These are phyloP conservation scores for Solanum raphanifolium DNA, from an alignment of 257 asterid species.

Conservation along the genomic window DNA sequence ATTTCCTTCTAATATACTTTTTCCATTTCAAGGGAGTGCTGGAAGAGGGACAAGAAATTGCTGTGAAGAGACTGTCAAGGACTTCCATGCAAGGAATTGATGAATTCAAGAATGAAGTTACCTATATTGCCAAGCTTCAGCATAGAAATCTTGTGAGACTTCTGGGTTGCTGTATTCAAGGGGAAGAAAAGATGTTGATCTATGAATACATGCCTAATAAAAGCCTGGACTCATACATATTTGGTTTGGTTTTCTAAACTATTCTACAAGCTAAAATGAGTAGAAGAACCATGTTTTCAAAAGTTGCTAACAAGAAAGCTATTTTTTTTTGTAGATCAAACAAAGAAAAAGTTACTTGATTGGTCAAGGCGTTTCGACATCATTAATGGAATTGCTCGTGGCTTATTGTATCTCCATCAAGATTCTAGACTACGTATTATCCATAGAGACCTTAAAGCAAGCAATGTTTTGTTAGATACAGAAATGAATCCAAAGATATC, in stretches of 20 bases:
- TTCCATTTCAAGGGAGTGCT: constrained; percentile 8
- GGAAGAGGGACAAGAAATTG: constrained; percentile 18
- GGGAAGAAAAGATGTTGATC: not conserved
- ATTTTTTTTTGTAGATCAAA: constrained; percentile 3
- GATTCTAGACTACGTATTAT: constrained; percentile 23
- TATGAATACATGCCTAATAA: constrained; percentile 2
- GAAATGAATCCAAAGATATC: constrained; percentile 28
- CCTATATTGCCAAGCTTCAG: constrained; percentile 19
- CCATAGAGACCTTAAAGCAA: constrained; percentile 25
- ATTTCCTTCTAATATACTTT: not conserved
- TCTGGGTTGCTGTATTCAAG: not conserved
- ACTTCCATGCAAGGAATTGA: constrained; percentile 23
- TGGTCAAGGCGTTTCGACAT: constrained; percentile 15
- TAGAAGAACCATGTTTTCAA: not conserved
- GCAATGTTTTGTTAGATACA: constrained; percentile 17
- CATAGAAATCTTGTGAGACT: constrained; percentile 5
- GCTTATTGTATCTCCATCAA: constrained; percentile 24
- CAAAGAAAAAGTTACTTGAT: constrained; percentile 2
- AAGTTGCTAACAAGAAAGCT: not conserved
- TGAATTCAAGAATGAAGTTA: constrained; percentile 30
- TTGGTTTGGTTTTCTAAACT: not conserved
- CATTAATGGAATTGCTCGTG: constrained; percentile 24
- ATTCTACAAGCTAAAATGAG: not conserved
- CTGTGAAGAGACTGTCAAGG: constrained; percentile 28
- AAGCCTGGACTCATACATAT: constrained; percentile 1